These are phyloP conservation scores for Eutrema yunnanense DNA, from an alignment of 345 rosid species.

Conservation along the genomic window DNA sequence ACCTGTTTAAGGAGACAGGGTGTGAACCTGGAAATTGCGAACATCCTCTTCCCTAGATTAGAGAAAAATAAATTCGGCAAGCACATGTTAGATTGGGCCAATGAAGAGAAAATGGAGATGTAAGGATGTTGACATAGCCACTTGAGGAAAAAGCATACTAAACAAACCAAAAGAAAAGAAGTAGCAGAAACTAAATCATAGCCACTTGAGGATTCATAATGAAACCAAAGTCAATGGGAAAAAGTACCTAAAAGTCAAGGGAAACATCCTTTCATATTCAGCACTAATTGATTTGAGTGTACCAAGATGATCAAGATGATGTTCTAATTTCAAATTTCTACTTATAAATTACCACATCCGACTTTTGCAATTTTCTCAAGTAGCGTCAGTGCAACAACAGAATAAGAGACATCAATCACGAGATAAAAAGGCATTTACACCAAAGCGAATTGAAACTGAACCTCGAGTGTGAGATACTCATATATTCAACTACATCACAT, in stretches of 20 bases:
- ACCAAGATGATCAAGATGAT: background rate
- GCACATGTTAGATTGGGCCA: background rate
- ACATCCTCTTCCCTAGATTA: constrained; percentile 59
- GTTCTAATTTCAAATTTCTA: background rate
- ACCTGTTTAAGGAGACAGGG: constrained; percentile 88
- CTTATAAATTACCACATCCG: background rate
- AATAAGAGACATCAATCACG: background rate
- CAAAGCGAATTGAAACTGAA: constrained; percentile 1
- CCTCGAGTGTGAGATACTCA: background rate
- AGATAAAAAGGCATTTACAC: background rate
- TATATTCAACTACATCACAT: background rate
- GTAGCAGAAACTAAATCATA: background rate
- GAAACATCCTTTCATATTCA: constrained; percentile 2
- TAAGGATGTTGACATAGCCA: background rate
- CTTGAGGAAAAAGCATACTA: background rate
- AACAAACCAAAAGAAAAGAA: background rate
- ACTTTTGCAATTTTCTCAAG: constrained; percentile 6
- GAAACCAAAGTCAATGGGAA: background rate
- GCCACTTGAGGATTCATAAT: background rate
- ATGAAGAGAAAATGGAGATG: background rate
- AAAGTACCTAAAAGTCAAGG: background rate
- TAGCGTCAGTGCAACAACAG: background rate
- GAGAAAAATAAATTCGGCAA: constrained; percentile 13
- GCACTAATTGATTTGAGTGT: background rate
- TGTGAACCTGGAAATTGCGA: constrained; percentile 78